phyloP scores from a whole-genome alignment of 2,329 filamentous ascomycete genomes.

The Polytolypa hystricis region DNA sequence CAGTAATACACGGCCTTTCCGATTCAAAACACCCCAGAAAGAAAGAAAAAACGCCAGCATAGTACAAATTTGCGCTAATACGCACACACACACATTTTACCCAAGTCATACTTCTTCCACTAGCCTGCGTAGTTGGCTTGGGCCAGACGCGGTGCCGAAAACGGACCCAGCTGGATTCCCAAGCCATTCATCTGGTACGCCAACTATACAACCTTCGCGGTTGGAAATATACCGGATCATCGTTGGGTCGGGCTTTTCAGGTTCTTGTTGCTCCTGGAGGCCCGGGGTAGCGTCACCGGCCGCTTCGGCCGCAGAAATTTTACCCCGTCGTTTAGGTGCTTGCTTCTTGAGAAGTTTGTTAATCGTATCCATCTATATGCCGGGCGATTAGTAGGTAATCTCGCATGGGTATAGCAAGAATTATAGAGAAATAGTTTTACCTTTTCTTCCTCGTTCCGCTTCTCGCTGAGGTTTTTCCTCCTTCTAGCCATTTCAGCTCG shows the following conservation, averaged over 20 bases:
- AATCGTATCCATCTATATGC: slow-evolving; percentile 51
- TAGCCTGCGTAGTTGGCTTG: slow-evolving; percentile 17
- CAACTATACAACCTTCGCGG: slow-evolving; percentile 30
- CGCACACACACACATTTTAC: too few relatives aligned
- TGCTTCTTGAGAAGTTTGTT: slow-evolving; percentile 57
- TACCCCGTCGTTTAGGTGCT: slow-evolving; percentile 47
- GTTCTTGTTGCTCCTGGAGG: slow-evolving; percentile 26
- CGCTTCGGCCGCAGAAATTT: slow-evolving; percentile 35
- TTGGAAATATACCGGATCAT: slow-evolving; percentile 37
- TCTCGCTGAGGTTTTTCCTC: slow-evolving; percentile 63
- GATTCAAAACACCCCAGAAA: too few relatives aligned
- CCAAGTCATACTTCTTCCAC: slow-evolving; percentile 31
- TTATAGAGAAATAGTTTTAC: too few relatives aligned
- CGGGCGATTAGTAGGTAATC: slow-evolving; percentile 1
- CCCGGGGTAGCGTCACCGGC: slow-evolving; percentile 31
- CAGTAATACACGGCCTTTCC: too few relatives aligned
- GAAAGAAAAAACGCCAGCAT: too few relatives aligned
- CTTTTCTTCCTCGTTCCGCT: slow-evolving; percentile 70
- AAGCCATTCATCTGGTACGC: slow-evolving; percentile 39
- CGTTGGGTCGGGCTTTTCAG: slow-evolving; percentile 31
- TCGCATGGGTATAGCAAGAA: neutral
- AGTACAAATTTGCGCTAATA: too few relatives aligned
- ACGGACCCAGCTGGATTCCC: slow-evolving; percentile 31
- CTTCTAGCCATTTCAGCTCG: slow-evolving; percentile 63
- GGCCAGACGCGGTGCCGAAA: slow-evolving; percentile 26